These are phyloP conservation scores for Setomelanomma holmii DNA, from an alignment of 2,329 filamentous ascomycete genomes.

Conservation along the genomic window DNA sequence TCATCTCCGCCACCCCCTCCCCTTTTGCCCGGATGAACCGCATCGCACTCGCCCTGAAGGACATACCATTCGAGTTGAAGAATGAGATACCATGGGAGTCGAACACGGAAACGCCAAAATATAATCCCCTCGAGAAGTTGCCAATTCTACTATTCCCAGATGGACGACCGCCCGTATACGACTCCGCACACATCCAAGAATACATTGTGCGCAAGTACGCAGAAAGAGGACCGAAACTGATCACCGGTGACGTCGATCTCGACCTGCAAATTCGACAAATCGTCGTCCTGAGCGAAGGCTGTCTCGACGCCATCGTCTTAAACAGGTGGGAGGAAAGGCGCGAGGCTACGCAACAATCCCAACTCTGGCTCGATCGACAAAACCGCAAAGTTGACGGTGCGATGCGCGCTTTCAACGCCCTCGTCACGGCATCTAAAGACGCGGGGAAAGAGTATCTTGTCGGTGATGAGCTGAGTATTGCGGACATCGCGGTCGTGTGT, in stretches of 20 bases:
- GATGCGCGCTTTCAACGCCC: conserved; percentile 15
- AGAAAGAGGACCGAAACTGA: conserved; percentile 11
- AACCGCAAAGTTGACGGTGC: conserved; percentile 20
- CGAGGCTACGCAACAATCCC: conserved; percentile 6
- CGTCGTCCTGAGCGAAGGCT: conserved; percentile 18
- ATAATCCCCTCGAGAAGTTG: conserved; percentile 52
- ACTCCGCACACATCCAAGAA: conserved; percentile 23
- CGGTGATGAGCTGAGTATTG: conserved; percentile 17
- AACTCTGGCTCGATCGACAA: conserved; percentile 20
- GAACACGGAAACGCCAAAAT: conserved; percentile 46
- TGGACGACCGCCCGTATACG: conserved; percentile 16
- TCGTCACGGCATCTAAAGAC: conserved; percentile 7
- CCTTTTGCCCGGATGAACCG: conserved; percentile 53
- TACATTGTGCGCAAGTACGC: conserved; percentile 25
- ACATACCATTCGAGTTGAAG: conserved; percentile 49
- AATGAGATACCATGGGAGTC: conserved; percentile 55
- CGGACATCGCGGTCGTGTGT: conserved; percentile 23
- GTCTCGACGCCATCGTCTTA: conserved; percentile 24
- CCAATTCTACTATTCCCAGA: conserved; percentile 45
- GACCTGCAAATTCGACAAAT: conserved; percentile 20
- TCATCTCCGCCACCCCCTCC: conserved; percentile 46
- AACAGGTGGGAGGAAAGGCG: conserved; percentile 17
- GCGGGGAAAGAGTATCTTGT: conserved; percentile 17
- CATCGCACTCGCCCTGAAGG: conserved; percentile 50
- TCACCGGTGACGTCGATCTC: conserved; percentile 14